Evolutionary conservation across 148 eudicot species (phyloP).

Genomic region (Arctostaphylos glauca): DNA sequence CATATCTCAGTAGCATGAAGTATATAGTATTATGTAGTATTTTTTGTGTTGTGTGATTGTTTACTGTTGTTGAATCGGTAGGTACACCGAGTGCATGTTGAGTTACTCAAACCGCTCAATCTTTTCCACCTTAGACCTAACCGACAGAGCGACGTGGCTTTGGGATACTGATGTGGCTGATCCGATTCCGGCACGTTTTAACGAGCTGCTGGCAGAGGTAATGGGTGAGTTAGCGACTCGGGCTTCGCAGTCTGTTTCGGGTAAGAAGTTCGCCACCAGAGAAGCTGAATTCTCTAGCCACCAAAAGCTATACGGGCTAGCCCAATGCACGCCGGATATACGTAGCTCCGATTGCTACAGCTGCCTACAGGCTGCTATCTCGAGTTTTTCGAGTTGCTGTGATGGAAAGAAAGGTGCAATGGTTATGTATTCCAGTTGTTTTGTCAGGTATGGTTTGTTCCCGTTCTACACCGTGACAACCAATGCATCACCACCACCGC

Average conservation of each 20-base stretch:
- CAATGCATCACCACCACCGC: neutral
- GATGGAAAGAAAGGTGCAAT: slow-evolving; percentile 16
- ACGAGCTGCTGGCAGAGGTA: neutral
- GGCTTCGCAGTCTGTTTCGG: neutral
- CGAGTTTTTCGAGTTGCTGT: neutral
- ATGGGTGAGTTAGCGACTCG: slow-evolving; percentile 9
- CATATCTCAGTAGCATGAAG: too few relatives aligned
- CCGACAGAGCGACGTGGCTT: neutral
- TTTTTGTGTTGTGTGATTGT: too few relatives aligned
- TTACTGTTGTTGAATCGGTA: neutral
- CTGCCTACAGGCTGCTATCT: slow-evolving; percentile 19
- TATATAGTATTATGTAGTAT: too few relatives aligned
- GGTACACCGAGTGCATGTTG: slow-evolving; percentile 17
- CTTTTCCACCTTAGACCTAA: slow-evolving; percentile 11
- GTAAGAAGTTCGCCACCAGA: slow-evolving; percentile 20
- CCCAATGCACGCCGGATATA: slow-evolving; percentile 42
- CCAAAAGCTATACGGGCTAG: slow-evolving; percentile 22
- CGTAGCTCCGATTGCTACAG: slow-evolving; percentile 12
- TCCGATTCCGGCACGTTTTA: neutral
- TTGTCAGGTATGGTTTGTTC: slow-evolving; percentile 26
- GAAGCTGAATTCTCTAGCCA: neutral
- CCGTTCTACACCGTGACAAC: slow-evolving; percentile 25
- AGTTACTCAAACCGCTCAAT: slow-evolving; percentile 26
- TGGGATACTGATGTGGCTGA: neutral
- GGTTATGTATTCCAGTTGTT: slow-evolving; percentile 28